These are phyloP conservation scores for Didymella lethalis DNA, from an alignment of 2,329 filamentous ascomycete species.

Conservation along the genomic window DNA sequence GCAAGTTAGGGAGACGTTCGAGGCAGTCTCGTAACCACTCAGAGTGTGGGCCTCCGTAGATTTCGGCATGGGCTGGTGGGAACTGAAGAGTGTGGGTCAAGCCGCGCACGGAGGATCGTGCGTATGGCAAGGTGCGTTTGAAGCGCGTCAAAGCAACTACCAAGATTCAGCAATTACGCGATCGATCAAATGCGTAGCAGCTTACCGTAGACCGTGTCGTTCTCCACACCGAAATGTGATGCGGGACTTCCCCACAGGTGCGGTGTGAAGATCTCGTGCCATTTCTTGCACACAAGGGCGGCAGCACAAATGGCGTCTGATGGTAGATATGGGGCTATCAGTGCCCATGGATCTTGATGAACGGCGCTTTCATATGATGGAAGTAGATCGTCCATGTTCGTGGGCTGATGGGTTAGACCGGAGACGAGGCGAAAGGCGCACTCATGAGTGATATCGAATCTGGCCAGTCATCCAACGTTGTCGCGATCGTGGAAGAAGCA, in stretches of 20 bases:
- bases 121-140: constrained; percentile 63
- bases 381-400: constrained; percentile 63
- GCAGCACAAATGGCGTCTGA: constrained; percentile 65
- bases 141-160: constrained; percentile 67
- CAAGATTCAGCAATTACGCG: constrained; percentile 12
- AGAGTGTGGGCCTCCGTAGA: constrained; percentile 66
- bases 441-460: background rate
- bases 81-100: constrained; percentile 69
- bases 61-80: constrained; percentile 66
- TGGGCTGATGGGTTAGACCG: background rate
- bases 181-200: background rate
- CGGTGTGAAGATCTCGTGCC: constrained; percentile 66
- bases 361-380: constrained; percentile 68
- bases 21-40: constrained; percentile 68
- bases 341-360: constrained; percentile 62
- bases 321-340: constrained; percentile 64
- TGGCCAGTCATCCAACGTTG: background rate
- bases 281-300: constrained; percentile 63
- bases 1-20: constrained; percentile 64
- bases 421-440: background rate
- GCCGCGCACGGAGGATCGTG: constrained; percentile 60
- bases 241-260: constrained; percentile 70
- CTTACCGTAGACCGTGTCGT: constrained; percentile 66
- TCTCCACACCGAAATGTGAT: constrained; percentile 67
- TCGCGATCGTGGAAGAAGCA: constrained; percentile 5